A percentile compares a stretch with the other conserved stretches of the same genome.
Conservation (phyloP, 2,329 filamentous ascomycete species). For the Huntiella moniliformis region DNA sequence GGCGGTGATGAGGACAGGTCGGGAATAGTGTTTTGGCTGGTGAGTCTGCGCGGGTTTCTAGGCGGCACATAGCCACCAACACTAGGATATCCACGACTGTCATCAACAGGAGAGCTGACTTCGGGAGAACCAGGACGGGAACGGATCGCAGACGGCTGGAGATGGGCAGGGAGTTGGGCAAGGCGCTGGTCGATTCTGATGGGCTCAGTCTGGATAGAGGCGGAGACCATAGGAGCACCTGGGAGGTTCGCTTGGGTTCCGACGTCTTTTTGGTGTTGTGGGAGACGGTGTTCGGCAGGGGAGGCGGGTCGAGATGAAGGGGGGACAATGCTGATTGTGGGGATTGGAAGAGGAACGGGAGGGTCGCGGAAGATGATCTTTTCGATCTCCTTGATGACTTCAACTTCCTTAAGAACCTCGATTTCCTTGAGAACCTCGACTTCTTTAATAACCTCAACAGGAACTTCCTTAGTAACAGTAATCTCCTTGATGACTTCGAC, state of each 20-base stretch:
- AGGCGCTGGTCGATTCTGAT: constrained; percentile 68
- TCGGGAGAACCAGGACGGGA: constrained; percentile 40
- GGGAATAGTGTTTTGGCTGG: constrained; percentile 25
- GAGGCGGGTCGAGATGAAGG: constrained; percentile 69
- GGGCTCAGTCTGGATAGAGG: constrained; percentile 62
- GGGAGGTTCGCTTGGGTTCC: constrained; percentile 53
- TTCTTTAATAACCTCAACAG: neutral
- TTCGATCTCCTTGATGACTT: constrained; percentile 10
- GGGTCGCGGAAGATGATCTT: constrained; percentile 16
- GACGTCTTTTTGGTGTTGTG: constrained; percentile 67
- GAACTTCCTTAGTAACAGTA: neutral
- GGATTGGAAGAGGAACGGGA: constrained; percentile 36
- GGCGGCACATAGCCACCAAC: constrained; percentile 36
- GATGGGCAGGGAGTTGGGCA: constrained; percentile 53
- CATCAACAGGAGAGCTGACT: constrained; percentile 15
- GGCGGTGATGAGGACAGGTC: constrained; percentile 34
- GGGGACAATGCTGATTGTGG: constrained; percentile 80
- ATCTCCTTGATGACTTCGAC: constrained; percentile 27
- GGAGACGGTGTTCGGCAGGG: constrained; percentile 52
- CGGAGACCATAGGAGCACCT: constrained; percentile 18
- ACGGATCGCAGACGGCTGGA: constrained; percentile 59
- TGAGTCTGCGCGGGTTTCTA: constrained; percentile 39
- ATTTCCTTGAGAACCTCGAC: constrained; percentile 15
- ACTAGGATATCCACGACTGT: constrained; percentile 29
- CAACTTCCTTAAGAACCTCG: constrained; percentile 11